These are phyloP conservation scores for Striga hermonthica DNA, from an alignment of 305 asterid genomes.

Conservation along the genomic window DNA sequence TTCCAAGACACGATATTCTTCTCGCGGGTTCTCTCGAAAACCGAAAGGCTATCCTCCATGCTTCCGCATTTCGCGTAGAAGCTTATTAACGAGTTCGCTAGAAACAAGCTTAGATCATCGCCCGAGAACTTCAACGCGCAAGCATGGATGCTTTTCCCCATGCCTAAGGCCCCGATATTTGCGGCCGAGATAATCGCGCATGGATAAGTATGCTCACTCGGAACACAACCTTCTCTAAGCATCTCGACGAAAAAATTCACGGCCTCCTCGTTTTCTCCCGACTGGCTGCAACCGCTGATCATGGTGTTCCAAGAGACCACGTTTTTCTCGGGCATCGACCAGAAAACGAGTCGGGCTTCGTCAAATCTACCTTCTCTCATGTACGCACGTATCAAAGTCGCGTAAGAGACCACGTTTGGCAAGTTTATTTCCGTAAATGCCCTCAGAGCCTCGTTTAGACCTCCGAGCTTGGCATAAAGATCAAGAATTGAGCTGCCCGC, in stretches of 20 bases:
- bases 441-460: slow-evolving; percentile 38
- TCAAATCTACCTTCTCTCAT: slow-evolving; percentile 48
- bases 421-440: slow-evolving; percentile 48
- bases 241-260: slow-evolving; percentile 54
- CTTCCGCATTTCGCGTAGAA: slow-evolving; percentile 74
- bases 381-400: slow-evolving; percentile 61
- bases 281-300: slow-evolving; percentile 67
- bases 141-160: slow-evolving; percentile 76
- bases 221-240: slow-evolving; percentile 56
- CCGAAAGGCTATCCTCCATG: slow-evolving; percentile 53
- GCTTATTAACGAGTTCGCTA: slow-evolving; percentile 61
- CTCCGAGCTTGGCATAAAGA: slow-evolving; percentile 57
- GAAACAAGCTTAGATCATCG: slow-evolving; percentile 35
- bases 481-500: slow-evolving; percentile 65
- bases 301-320: slow-evolving; percentile 71
- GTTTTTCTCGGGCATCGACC: slow-evolving; percentile 58
- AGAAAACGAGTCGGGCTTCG: slow-evolving; percentile 50
- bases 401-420: slow-evolving; percentile 72
- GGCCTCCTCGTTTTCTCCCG: slow-evolving; percentile 67
- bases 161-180: slow-evolving; percentile 63
- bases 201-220: slow-evolving; percentile 54
- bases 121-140: slow-evolving; percentile 74
- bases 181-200: slow-evolving; percentile 62
- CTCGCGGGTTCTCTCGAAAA: slow-evolving; percentile 38
- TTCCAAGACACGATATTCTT: slow-evolving; percentile 64